Conservation (phyloP, 2,329 filamentous ascomycete species). For the Scedosporium aurantiacum region DNA sequence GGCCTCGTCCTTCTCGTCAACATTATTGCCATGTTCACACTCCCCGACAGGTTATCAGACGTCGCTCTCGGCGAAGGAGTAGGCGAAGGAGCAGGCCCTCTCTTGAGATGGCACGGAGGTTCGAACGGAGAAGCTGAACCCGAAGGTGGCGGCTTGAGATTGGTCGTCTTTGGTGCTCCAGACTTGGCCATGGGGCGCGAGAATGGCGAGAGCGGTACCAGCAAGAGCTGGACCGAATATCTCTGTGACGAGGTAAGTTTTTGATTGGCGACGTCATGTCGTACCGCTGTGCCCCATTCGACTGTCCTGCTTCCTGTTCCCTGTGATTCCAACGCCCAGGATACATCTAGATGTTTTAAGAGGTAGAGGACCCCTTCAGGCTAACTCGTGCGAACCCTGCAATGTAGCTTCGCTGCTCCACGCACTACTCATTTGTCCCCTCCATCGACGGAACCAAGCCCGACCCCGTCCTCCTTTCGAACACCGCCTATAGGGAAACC, state of each 20-base stretch:
- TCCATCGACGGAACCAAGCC: conserved; percentile 30
- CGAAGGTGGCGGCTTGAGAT: conserved; percentile 26
- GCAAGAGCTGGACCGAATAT: conserved; percentile 34
- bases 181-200: conserved; percentile 27
- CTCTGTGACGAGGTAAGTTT: conserved; percentile 34
- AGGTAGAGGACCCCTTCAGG: not conserved
- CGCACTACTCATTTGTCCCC: conserved; percentile 35
- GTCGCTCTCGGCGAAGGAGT: conserved; percentile 8
- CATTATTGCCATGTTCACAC: conserved; percentile 15
- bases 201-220: conserved; percentile 17
- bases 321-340: too few relatives aligned
- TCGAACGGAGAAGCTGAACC: conserved; percentile 14
- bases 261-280: not conserved
- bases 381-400: not conserved
- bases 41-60: conserved; percentile 10
- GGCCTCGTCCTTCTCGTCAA: conserved; percentile 17
- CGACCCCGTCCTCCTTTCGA: conserved; percentile 41
- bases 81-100: conserved; percentile 8
- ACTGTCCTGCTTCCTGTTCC: too few relatives aligned
- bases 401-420: conserved; percentile 33
- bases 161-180: conserved; percentile 39
- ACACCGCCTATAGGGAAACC: conserved; percentile 31
- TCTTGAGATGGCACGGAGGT: conserved; percentile 15
- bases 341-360: not conserved
- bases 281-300: too few relatives aligned